Evolutionary conservation across 2,329 filamentous ascomycete species (phyloP).

Genomic region (Cladosporium cucumerinum): DNA sequence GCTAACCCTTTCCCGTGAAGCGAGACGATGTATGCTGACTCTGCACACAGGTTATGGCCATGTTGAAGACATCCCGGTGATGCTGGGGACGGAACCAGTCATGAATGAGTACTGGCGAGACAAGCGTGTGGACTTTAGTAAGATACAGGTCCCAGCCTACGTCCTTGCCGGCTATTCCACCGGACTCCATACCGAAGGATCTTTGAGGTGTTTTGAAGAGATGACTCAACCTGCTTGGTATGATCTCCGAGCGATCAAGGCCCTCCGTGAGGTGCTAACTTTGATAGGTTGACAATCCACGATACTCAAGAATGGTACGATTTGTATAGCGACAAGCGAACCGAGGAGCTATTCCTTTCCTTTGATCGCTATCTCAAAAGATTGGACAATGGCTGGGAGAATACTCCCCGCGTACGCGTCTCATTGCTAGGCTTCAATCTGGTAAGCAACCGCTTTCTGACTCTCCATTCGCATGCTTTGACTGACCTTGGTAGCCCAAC

Average conservation of each 20-base stretch:
- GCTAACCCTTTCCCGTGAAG: neutral
- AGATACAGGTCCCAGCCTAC: constrained; percentile 23
- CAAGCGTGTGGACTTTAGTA: constrained; percentile 19
- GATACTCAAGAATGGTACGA: constrained; percentile 46
- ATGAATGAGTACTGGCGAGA: constrained; percentile 23
- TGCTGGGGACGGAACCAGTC: constrained; percentile 16
- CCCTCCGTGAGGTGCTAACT: neutral
- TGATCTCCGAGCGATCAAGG: neutral
- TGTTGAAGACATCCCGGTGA: constrained; percentile 18
- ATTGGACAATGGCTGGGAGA: constrained; percentile 41
- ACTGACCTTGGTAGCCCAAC: neutral
- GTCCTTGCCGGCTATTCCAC: constrained; percentile 19
- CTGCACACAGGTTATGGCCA: neutral
- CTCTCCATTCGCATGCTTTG: too few species aligned
- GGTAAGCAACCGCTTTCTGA: neutral
- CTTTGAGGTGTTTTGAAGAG: constrained; percentile 35
- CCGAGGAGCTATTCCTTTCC: constrained; percentile 40
- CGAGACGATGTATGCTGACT: neutral
- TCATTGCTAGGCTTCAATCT: neutral
- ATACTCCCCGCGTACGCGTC: neutral
- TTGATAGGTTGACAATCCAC: constrained; percentile 37
- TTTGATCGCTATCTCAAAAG: constrained; percentile 46
- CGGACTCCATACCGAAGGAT: constrained; percentile 22
- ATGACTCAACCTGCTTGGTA: constrained; percentile 7
- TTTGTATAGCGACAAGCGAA: constrained; percentile 33